A percentile compares a stretch with the other conserved stretches of the same genome.
Evolutionary conservation across 208 protist genomes (phyloP).

Genomic region (Cochliopodium minus): DNA sequence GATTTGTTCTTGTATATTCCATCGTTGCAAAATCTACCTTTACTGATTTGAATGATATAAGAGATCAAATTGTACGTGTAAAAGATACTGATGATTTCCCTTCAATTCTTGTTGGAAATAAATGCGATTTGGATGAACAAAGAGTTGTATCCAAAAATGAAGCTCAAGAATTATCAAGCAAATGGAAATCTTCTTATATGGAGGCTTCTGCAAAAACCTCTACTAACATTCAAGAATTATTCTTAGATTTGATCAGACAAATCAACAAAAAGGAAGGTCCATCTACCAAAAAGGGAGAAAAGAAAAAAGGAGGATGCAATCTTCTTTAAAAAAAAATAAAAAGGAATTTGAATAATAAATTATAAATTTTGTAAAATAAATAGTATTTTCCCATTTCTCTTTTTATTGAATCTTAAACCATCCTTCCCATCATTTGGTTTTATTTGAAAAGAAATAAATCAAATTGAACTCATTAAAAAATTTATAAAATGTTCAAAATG

Average conservation of each 20-base stretch:
- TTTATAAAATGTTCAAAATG: too few relatives aligned
- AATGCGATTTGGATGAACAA: conserved; percentile 40
- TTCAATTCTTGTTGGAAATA: conserved; percentile 45
- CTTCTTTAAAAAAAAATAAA: too few relatives aligned
- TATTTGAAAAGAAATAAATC: too few relatives aligned
- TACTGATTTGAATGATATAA: conserved; percentile 24
- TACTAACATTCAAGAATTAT: conserved; percentile 29
- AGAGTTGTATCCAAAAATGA: conserved; percentile 33
- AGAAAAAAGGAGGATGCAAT: too few relatives aligned
- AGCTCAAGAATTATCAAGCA: conserved; percentile 27
- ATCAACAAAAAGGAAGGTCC: neutral
- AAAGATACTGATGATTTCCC: conserved; percentile 34
- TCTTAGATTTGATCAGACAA: conserved; percentile 24
- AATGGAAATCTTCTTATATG: conserved; percentile 28
- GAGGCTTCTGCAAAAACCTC: conserved; percentile 33
- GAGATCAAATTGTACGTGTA: conserved; percentile 29
- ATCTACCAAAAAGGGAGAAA: neutral
- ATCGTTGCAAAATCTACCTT: conserved; percentile 27
- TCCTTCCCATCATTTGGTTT: too few relatives aligned
- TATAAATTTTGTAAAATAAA: too few relatives aligned
- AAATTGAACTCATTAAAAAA: too few relatives aligned
- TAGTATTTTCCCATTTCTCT: too few relatives aligned
- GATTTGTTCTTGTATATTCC: conserved; percentile 42
- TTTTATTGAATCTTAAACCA: too few relatives aligned
- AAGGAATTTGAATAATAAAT: too few relatives aligned